phyloP scores from a whole-genome alignment of 768 basidiomycete genomes.

The Mycena chlorophos region DNA sequence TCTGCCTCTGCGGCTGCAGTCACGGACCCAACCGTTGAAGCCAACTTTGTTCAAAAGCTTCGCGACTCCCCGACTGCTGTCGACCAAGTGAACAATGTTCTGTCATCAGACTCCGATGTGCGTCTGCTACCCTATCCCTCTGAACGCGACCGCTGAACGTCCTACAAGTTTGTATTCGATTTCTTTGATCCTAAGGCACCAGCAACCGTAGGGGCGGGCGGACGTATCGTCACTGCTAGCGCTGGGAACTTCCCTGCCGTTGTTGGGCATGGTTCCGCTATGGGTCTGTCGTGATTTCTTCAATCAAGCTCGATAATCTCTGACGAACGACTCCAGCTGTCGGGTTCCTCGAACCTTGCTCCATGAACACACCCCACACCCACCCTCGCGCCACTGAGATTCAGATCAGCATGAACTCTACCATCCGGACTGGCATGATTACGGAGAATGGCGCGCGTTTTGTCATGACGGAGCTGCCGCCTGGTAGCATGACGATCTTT shows the following conservation, averaged over 20 bases:
- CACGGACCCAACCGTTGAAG: conserved; percentile 4
- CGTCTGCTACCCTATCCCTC: too few relatives aligned
- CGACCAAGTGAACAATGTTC: conserved; percentile 12
- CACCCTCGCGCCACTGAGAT: conserved; percentile 26
- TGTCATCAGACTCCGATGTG: conserved; percentile 1
- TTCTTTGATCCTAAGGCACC: conserved; percentile 19
- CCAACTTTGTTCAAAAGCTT: conserved; percentile 10
- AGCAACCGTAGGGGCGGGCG: conserved; percentile 13
- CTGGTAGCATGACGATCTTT: conserved; percentile 21
- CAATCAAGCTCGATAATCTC: too few relatives aligned
- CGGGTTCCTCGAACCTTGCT: conserved; percentile 21
- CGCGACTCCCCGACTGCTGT: conserved; percentile 11
- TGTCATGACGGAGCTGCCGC: conserved; percentile 19
- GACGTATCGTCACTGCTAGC: conserved; percentile 18
- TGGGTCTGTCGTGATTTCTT: conserved; percentile 11
- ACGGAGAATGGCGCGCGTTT: conserved; percentile 24
- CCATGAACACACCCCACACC: conserved; percentile 24
- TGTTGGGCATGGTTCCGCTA: conserved; percentile 20
- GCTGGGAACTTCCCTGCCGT: conserved; percentile 24
- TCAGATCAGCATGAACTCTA: conserved; percentile 22
- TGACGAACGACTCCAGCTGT: conserved; percentile 4
- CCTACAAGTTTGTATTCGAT: conserved; percentile 26
- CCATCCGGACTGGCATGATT: conserved; percentile 25
- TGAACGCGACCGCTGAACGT: background rate
- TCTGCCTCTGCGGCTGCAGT: conserved; percentile 8